Conservation (phyloP, 768 basidiomycete species). For the Tubosaeta sp. region DNA sequence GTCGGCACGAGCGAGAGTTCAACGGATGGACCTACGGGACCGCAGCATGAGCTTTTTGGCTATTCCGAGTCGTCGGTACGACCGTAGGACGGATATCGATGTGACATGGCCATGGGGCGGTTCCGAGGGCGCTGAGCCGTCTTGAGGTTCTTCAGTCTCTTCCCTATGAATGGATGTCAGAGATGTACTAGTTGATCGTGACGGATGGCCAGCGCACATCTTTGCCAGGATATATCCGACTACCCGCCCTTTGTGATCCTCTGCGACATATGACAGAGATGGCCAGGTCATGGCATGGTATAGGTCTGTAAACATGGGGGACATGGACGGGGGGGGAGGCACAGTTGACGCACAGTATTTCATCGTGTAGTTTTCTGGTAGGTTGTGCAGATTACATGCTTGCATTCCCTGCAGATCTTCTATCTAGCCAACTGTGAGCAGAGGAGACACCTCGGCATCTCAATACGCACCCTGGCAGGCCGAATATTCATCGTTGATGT, state of each 20-base stretch:
- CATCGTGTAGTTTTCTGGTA: slow-evolving; percentile 89
- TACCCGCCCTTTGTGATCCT: slow-evolving; percentile 82
- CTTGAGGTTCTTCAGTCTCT: slow-evolving; percentile 39
- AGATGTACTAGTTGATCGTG: slow-evolving; percentile 12
- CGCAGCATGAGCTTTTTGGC: slow-evolving; percentile 94
- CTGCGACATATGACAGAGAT: slow-evolving; percentile 88
- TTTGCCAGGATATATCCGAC: slow-evolving; percentile 96
- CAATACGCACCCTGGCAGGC: slow-evolving; percentile 24
- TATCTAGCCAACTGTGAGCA: slow-evolving; percentile 45
- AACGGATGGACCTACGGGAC: slow-evolving; percentile 59
- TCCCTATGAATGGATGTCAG: slow-evolving; percentile 49
- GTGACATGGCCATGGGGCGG: slow-evolving; percentile 88
- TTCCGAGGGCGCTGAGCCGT: slow-evolving; percentile 45
- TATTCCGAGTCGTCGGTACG: slow-evolving; percentile 85
- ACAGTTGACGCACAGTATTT: slow-evolving; percentile 56
- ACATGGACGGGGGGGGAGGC: background rate
- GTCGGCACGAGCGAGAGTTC: background rate
- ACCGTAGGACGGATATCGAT: slow-evolving; percentile 90
- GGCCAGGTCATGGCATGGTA: slow-evolving; percentile 93
- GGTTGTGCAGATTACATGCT: slow-evolving; percentile 86
- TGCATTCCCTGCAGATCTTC: slow-evolving; percentile 93
- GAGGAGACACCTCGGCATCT: background rate
- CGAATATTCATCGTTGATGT: slow-evolving; percentile 28
- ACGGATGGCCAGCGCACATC: slow-evolving; percentile 55
- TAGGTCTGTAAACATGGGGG: slow-evolving; percentile 54